Evolutionary conservation across 2,329 filamentous ascomycete genomes (phyloP).

Genomic region (Pyricularia grisea): DNA sequence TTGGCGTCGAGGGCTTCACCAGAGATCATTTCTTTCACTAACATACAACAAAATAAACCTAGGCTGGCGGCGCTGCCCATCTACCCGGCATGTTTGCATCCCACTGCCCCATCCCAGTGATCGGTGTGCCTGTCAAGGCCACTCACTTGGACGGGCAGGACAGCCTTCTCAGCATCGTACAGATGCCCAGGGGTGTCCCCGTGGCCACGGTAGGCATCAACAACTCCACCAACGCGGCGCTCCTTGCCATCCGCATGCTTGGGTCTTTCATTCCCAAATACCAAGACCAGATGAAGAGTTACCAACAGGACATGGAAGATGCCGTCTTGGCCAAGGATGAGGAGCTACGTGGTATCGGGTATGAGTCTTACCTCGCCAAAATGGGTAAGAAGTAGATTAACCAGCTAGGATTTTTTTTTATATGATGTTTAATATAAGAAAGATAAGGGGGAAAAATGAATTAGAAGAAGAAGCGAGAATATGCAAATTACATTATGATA

Average conservation of each 20-base stretch:
- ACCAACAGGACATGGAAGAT: slow-evolving; percentile 1
- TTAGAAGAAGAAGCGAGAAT: neutral
- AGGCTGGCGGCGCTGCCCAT: slow-evolving; percentile 62
- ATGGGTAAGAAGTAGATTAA: slow-evolving; percentile 30
- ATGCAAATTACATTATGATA: neutral
- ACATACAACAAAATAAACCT: neutral
- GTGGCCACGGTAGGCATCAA: slow-evolving; percentile 72
- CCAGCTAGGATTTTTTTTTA: neutral
- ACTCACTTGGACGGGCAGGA: slow-evolving; percentile 65
- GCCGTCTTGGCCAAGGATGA: slow-evolving; percentile 1
- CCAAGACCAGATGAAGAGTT: slow-evolving; percentile 2
- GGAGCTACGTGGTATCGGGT: slow-evolving; percentile 1
- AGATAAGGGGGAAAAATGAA: neutral
- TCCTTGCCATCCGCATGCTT: neutral
- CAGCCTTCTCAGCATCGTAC: slow-evolving; percentile 62
- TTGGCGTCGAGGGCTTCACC: neutral
- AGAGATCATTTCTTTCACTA: neutral
- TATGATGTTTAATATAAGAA: neutral
- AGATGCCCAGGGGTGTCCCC: slow-evolving; percentile 67
- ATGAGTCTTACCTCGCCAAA: neutral
- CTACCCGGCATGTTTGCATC: slow-evolving; percentile 68
- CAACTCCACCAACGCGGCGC: slow-evolving; percentile 62
- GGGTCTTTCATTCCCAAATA: neutral
- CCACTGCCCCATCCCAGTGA: slow-evolving; percentile 63
- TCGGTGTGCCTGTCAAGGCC: slow-evolving; percentile 69